Evolutionary conservation across 129 eudicot species (phyloP).

Genomic region (Tagetes erecta): DNA sequence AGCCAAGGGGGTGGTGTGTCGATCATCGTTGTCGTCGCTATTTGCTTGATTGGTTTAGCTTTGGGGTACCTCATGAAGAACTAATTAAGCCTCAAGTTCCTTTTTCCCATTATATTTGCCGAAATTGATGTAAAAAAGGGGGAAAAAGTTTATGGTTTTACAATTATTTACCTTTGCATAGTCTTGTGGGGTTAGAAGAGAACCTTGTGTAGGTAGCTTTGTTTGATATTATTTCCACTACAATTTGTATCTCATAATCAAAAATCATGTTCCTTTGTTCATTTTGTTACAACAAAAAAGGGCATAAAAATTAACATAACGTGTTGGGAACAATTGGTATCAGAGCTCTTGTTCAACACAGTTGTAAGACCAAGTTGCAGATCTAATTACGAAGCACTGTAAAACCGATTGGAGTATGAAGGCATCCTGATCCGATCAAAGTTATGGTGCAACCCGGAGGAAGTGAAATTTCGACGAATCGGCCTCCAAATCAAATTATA

Average conservation of each 20-base stretch:
- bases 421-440: no score
- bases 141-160: slow-evolving; percentile 20
- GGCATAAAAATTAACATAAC: background rate
- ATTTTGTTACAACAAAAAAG: background rate
- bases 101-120: slow-evolving; percentile 11
- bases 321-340: no score
- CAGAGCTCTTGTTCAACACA: no score
- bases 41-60: slow-evolving; percentile 60
- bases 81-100: background rate
- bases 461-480: no score
- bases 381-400: no score
- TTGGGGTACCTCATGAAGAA: slow-evolving; percentile 67
- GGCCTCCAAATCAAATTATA: no score
- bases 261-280: background rate
- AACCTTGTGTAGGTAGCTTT: slow-evolving; percentile 24
- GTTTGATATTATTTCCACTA: slow-evolving; percentile 19
- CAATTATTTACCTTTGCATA: slow-evolving; percentile 29
- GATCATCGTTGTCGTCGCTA: slow-evolving; percentile 43
- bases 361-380: no score
- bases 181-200: slow-evolving; percentile 32
- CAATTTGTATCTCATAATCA: slow-evolving; percentile 15
- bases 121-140: slow-evolving; percentile 31
- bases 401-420: no score
- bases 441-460: no score
- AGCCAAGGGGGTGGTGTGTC: slow-evolving; percentile 64